These are phyloP conservation scores for Shiraia sp. DNA, from an alignment of 2,329 filamentous ascomycete species.

Conservation along the genomic window DNA sequence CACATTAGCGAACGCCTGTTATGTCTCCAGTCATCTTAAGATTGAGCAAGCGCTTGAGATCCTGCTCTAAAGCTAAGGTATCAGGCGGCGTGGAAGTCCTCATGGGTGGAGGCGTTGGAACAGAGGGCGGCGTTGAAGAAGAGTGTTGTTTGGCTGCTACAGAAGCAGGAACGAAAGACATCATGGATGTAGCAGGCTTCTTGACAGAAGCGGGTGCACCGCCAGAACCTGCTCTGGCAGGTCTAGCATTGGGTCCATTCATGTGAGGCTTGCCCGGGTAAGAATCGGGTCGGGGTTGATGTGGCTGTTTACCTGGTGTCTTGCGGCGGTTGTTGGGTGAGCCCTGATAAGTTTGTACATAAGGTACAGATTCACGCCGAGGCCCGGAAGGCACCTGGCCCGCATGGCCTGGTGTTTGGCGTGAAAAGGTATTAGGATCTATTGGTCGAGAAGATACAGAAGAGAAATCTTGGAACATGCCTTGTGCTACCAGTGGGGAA, in stretches of 20 bases:
- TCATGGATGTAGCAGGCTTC: conserved; percentile 30
- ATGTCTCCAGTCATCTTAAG: conserved; percentile 26
- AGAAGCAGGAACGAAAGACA: conserved; percentile 43
- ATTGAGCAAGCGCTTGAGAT: conserved; percentile 44
- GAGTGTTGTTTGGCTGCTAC: conserved; percentile 39
- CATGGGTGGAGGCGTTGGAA: conserved; percentile 17
- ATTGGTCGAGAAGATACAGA: conserved; percentile 19
- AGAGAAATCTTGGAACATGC: conserved; percentile 28
- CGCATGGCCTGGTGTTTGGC: conserved; percentile 19
- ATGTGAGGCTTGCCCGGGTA: conserved; percentile 18
- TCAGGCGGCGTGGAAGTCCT: conserved; percentile 20
- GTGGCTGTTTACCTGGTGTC: conserved; percentile 26
- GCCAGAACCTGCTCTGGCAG: conserved; percentile 15
- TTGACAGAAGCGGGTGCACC: conserved; percentile 17
- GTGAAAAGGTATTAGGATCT: conserved; percentile 24
- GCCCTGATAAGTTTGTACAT: conserved; percentile 28
- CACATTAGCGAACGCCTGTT: conserved; percentile 26
- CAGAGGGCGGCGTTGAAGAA: conserved; percentile 19
- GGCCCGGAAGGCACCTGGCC: conserved; percentile 15
- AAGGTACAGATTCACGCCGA: conserved; percentile 31
- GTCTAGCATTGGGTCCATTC: conserved; percentile 12
- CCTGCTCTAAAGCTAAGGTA: conserved; percentile 37
- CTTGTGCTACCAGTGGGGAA: conserved; percentile 31
- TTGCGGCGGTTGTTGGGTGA: conserved; percentile 27
- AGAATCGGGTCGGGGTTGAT: conserved; percentile 29